Base-by-base conservation (phyloP, 2,329 filamentous ascomycete species). In the Endocalyx cinctus region DNA sequence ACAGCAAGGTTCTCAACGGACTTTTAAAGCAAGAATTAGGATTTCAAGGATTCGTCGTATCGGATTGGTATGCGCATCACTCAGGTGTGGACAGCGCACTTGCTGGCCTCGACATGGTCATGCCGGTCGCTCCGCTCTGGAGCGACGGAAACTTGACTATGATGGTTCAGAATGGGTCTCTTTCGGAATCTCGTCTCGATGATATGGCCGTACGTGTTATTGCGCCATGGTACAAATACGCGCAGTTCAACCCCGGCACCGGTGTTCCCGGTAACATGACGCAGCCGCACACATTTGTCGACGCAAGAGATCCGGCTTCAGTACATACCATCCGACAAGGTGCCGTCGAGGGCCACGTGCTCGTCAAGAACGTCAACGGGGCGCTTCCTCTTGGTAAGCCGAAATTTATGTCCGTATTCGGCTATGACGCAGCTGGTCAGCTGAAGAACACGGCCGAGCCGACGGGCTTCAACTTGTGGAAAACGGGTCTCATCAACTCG, bases 351-450 rank as follows among this genome's bases (percentile, higher is more conserved):
- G 74, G 77, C 5, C 85, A 83, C 31, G 83, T 89, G 17, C 67
- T 94, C 1, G 66, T 94, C 33, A 94, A 94, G 66, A 92, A 94
- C 56, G n/a, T n/a, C n/a, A 67, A 71, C 28, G 67, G 67, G 6
- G 64, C 70, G 1, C 62, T 90, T 6, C 86, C 86, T 0, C 67
- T 90, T 22, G 72, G 69, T 34, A 66, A 67, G 35, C 78, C 65
- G 5, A 59, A 62, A 33, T 67, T 74, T 56, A 43, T 82, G 64
- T 70, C 76, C 48, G 58, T 82, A 51, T 69, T 78, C 64, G 62
- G 83, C 46, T 65, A 78, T 67, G 64, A 85, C 74, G 87, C 87
- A 4, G 64, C 64, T 1, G 49, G 66, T 0, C 51, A 63, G 0
- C 51, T 55, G 1, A 71, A n/a, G n/a, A n/a, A n/a, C n/a, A n/a